Percentiles rank a stretch among this genome's conserved stretches.
phyloP scores from a whole-genome alignment of 1,139 yeast genomes.

The Candida dubliniensis region DNA sequence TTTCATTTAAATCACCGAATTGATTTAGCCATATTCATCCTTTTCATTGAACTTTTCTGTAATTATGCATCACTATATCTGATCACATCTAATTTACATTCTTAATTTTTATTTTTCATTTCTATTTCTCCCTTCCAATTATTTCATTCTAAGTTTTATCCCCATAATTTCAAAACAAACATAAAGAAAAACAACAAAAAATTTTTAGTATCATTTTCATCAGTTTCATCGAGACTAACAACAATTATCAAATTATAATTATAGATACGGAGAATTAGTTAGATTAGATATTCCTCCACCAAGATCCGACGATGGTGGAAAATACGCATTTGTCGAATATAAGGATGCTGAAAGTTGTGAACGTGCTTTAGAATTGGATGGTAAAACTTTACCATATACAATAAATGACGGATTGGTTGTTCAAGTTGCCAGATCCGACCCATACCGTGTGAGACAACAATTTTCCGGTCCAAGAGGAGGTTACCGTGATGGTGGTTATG shows the following conservation, averaged over 20 bases:
- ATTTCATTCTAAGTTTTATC: background rate
- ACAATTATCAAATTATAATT: background rate
- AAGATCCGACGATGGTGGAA: conserved; percentile 60
- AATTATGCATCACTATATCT: too few relatives aligned
- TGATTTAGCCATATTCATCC: too few relatives aligned
- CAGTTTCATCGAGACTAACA: conserved; percentile 11
- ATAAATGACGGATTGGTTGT: conserved; percentile 46
- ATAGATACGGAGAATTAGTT: conserved; percentile 61
- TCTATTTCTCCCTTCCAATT: background rate
- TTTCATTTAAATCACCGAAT: too few relatives aligned
- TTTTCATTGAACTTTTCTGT: too few relatives aligned
- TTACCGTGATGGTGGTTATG: conserved; percentile 14
- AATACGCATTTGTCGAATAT: conserved; percentile 74
- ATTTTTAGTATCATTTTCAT: background rate
- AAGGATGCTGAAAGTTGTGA: conserved; percentile 61
- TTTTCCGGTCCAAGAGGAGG: conserved; percentile 33
- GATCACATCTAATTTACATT: conserved; percentile 1
- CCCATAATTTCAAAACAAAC: conserved; percentile 2
- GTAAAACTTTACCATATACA: conserved; percentile 43
- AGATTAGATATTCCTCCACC: conserved; percentile 75
- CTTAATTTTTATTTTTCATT: conserved; percentile 7
- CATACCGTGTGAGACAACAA: conserved; percentile 40
- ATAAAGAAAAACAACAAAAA: conserved; percentile 13
- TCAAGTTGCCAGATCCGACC: conserved; percentile 60
- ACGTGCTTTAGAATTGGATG: conserved; percentile 55